A percentile compares a stretch with the other conserved stretches of the same genome.
phyloP scores from a whole-genome alignment of 2,329 filamentous ascomycete species.

The Tolypocladium tundrense region DNA sequence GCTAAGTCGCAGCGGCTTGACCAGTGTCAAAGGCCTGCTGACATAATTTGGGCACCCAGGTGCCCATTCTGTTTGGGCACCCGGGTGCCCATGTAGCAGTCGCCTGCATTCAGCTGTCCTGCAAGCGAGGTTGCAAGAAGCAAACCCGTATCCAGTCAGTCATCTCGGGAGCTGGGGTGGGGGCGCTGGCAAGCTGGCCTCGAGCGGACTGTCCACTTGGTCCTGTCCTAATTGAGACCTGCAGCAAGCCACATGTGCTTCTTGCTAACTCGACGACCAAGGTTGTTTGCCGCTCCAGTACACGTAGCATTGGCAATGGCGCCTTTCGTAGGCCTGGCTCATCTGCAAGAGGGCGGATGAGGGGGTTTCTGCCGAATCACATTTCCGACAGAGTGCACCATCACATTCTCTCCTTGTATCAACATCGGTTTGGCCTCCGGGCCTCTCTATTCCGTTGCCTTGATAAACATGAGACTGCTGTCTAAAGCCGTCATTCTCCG shows the following conservation, averaged over 20 bases:
- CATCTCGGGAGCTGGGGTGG: not conserved
- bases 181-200: too few species aligned
- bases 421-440: not conserved
- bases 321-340: too few species aligned
- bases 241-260: not conserved
- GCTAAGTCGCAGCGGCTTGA: too few species aligned
- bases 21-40: too few species aligned
- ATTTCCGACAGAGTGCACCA: not conserved
- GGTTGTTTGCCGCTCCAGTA: not conserved
- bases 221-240: not conserved
- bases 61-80: too few species aligned
- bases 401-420: not conserved
- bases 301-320: not conserved
- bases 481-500: not conserved
- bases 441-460: not conserved
- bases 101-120: not conserved
- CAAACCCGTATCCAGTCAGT: not conserved
- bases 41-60: too few species aligned
- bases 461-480: not conserved
- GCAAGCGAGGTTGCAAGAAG: not conserved
- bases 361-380: not conserved
- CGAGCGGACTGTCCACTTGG: not conserved
- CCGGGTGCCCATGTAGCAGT: too few species aligned
- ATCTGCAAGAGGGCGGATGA: not conserved
- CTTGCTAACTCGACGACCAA: not conserved